Evolutionary conservation across 2,329 filamentous ascomycete genomes (phyloP), one percentile per base, ranked within the genome.

Genomic region (Ophiostoma perfectum): DNA sequence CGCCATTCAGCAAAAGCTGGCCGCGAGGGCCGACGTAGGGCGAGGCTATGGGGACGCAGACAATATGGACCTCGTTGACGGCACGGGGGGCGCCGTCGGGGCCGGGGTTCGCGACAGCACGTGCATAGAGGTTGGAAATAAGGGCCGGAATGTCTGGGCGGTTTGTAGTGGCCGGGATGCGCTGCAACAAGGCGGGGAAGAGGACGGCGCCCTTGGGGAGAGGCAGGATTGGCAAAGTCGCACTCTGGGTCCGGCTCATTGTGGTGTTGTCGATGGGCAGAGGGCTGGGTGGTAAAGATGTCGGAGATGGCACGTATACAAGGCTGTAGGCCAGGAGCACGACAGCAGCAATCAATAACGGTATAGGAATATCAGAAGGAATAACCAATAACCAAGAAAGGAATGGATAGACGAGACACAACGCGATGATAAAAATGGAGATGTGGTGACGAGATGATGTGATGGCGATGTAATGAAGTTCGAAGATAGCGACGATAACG

Each of bases 111-210:
- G 65, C 65, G 42, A 90, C 83, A 41, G 89, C 88, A 73, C 88
- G 88, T 74, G 90, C 90, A 79, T 96, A 94, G 70, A 97, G 86
- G 73, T 90, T 89, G 27, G 93, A 91, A 69, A 99, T 87, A 62
- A 98, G 86, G 66, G 94, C 91, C 67, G 92, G 90, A 73, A 98
- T 90, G 78, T 98, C 95, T 73, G 92, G 88, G 66, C 94, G 91
- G 78, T 89, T 84, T 49, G 84, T 88, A 55, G 89, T 87, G 66
- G 97, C 89, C 67, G 92, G 88, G 72, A 98, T 90, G 73, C 93
- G 90, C 74, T 96, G 86, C 66, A 93, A 88, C 68, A 93, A 88
- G 71, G 93, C 92, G 4, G 95, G 95, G 9, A 97, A 86, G 55
- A 98, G 87, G 73, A 97, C 90, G 71, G 88, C 86, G 72, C 90